Evolutionary conservation across 495 filamentous ascomycete species (phyloP), one percentile per base, ranked within the genome.

Genomic region (Massariosphaeria phaeospora): DNA sequence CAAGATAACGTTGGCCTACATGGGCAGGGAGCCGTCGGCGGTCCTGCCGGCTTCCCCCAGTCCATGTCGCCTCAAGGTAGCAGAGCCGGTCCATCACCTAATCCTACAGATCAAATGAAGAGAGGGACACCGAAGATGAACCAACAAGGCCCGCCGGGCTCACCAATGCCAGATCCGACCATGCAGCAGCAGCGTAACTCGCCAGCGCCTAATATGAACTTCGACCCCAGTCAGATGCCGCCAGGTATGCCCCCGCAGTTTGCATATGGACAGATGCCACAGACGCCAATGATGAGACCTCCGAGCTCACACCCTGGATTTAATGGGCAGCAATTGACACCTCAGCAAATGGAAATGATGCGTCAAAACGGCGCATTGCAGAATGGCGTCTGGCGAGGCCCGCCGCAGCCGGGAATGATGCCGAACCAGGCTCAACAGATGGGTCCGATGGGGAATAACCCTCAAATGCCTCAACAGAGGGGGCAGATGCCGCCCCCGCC

Each of bases 101-200:
- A 89, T 62, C 91, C 93, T 7, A 77, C 77, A 21, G 93, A 95
- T 31, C 85, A 89, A 69, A 89, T 91, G 78, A 93, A 90, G 74
- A 81, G 89, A 40, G 83, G 84, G 47, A 90, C 88, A 15, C 89
- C 90, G n/a, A 91, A 95, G 71, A 87, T 96, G 76, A 79, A 78
- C 62, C 81, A 84, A 48, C 76, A 76, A 38, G 84, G 83, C 52
- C 67, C 82, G 21, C 89, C 90, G 39, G 83, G 82, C 21, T 96
- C 91, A 24, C 91, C 93, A 9, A 79, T 91, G 60, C 85, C 88
- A 2, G 88, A 85, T 53, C 86, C 86, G 21, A 67, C 74, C 26
- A 83, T 86, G 75, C 69, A 74, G 18, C 87, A 88, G 66, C 81
- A 80, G 21, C 83, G 91, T 51, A 84, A 83, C 55, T 97, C 93